These are phyloP conservation scores for Cicer judaicum DNA, from an alignment of 306 rosid species.

Conservation along the genomic window DNA sequence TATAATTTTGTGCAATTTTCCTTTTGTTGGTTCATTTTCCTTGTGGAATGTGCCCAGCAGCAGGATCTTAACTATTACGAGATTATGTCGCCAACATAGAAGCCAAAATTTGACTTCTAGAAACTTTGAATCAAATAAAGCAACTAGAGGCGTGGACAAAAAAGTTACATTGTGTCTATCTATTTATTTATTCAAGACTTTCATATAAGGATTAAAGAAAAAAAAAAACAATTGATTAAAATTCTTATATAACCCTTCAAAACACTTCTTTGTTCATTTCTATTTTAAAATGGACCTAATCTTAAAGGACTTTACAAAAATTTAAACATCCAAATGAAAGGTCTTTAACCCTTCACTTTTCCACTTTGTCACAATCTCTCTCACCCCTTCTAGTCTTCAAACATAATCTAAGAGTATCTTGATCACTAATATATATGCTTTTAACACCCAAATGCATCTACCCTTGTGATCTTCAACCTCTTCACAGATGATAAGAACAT, in stretches of 20 bases:
- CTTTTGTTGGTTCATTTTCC: slow-evolving; percentile 12
- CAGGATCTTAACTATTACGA: slow-evolving; percentile 21
- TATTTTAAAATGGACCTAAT: slow-evolving; percentile 22
- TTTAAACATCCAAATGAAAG: slow-evolving; percentile 6
- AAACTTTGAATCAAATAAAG: slow-evolving; percentile 5
- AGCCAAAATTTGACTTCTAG: slow-evolving; percentile 22
- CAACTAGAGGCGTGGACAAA: slow-evolving; percentile 1
- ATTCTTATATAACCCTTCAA: slow-evolving; percentile 2
- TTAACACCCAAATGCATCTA: slow-evolving; percentile 53
- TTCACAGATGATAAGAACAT: slow-evolving; percentile 72
- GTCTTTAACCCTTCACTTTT: neutral
- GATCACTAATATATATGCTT: slow-evolving; percentile 31
- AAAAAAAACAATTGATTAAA: neutral
- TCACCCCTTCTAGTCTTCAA: slow-evolving; percentile 6
- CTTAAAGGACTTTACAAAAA: neutral
- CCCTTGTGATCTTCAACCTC: slow-evolving; percentile 81
- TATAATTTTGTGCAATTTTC: slow-evolving; percentile 43
- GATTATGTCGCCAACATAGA: slow-evolving; percentile 33
- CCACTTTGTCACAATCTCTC: slow-evolving; percentile 18
- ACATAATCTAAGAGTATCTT: slow-evolving; percentile 36
- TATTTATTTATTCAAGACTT: neutral
- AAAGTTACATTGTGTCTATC: neutral
- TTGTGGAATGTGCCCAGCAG: slow-evolving; percentile 39
- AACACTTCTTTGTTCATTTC: neutral
- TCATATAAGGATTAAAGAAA: slow-evolving; percentile 11